phyloP scores from a whole-genome alignment of 2,329 filamentous ascomycete species.

The Ceratocystis ficicola region DNA sequence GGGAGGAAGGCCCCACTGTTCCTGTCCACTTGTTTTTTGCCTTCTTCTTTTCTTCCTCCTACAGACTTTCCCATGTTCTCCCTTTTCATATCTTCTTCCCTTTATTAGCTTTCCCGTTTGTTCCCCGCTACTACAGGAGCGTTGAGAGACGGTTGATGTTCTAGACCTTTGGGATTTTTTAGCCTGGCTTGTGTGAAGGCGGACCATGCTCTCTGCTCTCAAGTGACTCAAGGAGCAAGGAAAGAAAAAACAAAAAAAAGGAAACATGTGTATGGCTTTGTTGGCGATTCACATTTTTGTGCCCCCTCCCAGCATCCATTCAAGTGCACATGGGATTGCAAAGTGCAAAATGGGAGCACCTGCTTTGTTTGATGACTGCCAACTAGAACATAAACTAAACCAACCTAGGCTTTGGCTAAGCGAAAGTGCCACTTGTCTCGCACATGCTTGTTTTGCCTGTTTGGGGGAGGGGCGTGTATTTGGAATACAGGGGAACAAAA shows the following conservation, averaged over 20 bases:
- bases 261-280: neutral
- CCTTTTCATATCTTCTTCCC: neutral
- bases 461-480: neutral
- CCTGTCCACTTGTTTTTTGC: neutral
- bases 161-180: neutral
- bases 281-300: neutral
- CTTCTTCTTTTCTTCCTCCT: neutral
- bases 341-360: neutral
- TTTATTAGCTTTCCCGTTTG: neutral
- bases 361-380: neutral
- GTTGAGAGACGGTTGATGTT: neutral
- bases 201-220: no score
- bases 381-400: neutral
- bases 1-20: neutral
- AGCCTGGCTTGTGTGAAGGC: neutral
- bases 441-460: slow-evolving; percentile 6
- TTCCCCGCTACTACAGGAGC: neutral
- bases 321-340: no score
- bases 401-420: neutral
- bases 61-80: neutral
- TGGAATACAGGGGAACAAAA: neutral
- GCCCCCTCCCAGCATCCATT: neutral
- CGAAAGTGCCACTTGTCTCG: slow-evolving; percentile 11
- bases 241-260: no score
- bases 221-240: no score